phyloP scores from a whole-genome alignment of 495 filamentous ascomycete species.

The Lophiostoma macrostomum region DNA sequence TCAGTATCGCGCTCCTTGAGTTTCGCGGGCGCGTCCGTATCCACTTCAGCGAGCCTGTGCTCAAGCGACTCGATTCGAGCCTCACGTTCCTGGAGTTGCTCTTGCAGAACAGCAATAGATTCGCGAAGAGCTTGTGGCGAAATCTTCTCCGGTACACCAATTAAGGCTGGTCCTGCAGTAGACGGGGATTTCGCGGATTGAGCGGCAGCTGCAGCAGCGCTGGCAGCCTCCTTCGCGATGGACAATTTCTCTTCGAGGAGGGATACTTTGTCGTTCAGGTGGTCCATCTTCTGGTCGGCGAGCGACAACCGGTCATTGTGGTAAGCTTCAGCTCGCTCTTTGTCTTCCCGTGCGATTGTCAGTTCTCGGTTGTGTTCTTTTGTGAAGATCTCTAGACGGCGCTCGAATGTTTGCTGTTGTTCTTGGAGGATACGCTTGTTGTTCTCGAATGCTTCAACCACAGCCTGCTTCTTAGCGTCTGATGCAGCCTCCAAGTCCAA shows the following conservation, averaged over 20 bases:
- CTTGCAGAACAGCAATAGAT: conserved; percentile 91
- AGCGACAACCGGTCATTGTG: conserved; percentile 64
- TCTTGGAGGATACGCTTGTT: conserved; percentile 66
- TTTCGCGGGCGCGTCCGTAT: conserved; percentile 71
- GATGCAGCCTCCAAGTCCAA: conserved; percentile 72
- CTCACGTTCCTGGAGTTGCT: conserved; percentile 93
- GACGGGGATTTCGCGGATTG: conserved; percentile 56
- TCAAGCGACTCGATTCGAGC: conserved; percentile 82
- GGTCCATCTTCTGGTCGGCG: conserved; percentile 72
- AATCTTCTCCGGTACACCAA: conserved; percentile 73
- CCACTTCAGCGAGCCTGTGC: conserved; percentile 60
- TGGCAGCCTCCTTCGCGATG: conserved; percentile 84
- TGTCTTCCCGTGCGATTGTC: conserved; percentile 52
- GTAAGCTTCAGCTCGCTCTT: conserved; percentile 38
- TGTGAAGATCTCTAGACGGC: conserved; percentile 58
- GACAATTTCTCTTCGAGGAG: conserved; percentile 87
- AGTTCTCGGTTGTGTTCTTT: conserved; percentile 72
- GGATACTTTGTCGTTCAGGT: conserved; percentile 74
- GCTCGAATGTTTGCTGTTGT: conserved; percentile 66
- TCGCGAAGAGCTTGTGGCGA: conserved; percentile 92
- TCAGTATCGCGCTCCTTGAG: conserved; percentile 88
- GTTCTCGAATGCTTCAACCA: conserved; percentile 56
- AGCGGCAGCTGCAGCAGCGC: conserved; percentile 80
- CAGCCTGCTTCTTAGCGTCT: conserved; percentile 50
- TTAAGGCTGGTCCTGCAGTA: conserved; percentile 42